Percentiles rank a stretch among this genome's conserved stretches.
These are phyloP conservation scores for Pistacia vera DNA, from an alignment of 345 rosid species.

Conservation along the genomic window DNA sequence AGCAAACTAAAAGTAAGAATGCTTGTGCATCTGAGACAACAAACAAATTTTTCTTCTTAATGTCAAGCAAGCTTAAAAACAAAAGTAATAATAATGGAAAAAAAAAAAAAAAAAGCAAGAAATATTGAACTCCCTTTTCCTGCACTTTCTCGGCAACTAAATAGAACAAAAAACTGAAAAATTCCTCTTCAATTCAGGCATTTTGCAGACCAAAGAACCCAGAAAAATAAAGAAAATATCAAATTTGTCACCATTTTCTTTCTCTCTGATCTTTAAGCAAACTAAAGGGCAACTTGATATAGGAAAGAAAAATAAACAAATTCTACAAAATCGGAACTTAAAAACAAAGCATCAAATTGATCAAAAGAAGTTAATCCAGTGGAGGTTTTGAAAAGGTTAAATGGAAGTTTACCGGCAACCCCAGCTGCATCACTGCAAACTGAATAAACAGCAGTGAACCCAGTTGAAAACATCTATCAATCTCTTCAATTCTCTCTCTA, in stretches of 20 bases:
- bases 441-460: slow-evolving; percentile 24
- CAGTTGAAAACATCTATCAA: slow-evolving; percentile 26
- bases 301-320: not conserved
- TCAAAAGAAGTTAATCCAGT: too few relatives aligned
- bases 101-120: too few relatives aligned
- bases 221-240: not conserved
- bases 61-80: not conserved
- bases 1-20: not conserved
- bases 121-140: not conserved
- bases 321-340: not conserved
- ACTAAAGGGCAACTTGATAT: not conserved
- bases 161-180: not conserved
- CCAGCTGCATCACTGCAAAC: slow-evolving; percentile 53
- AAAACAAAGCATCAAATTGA: too few relatives aligned
- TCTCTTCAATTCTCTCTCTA: not conserved
- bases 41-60: not conserved
- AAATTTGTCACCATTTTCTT: not conserved
- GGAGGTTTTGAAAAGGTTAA: too few relatives aligned
- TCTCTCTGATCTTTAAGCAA: not conserved
- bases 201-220: not conserved
- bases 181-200: not conserved
- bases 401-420: slow-evolving; percentile 45
- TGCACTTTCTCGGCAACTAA: not conserved
- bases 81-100: too few relatives aligned
- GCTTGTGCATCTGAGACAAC: not conserved